These are phyloP conservation scores for Penicillium sp. DNA, from an alignment of 2,329 filamentous ascomycete species.

Conservation along the genomic window DNA sequence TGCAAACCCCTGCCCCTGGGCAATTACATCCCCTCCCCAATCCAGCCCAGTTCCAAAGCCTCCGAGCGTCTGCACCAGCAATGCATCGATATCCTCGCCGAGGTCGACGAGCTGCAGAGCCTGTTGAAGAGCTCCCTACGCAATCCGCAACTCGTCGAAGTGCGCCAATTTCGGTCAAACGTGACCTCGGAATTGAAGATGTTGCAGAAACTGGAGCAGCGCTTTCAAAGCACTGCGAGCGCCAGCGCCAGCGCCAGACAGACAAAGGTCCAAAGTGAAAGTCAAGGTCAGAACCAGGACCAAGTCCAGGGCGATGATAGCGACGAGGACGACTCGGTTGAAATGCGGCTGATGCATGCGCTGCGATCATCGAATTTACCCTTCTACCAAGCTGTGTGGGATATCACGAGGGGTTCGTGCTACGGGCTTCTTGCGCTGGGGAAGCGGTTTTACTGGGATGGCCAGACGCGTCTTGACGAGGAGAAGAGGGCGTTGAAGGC, in stretches of 20 bases:
- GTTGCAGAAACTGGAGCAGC: slow-evolving; percentile 51
- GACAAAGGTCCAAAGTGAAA: not conserved
- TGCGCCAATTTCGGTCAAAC: slow-evolving; percentile 56
- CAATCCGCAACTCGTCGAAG: slow-evolving; percentile 56
- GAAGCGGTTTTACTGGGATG: slow-evolving; percentile 60
- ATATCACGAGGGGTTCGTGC: slow-evolving; percentile 61
- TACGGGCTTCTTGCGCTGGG: slow-evolving; percentile 63
- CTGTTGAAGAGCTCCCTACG: slow-evolving; percentile 49
- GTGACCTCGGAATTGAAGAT: slow-evolving; percentile 57
- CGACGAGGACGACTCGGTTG: slow-evolving; percentile 29
- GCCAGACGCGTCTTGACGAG: slow-evolving; percentile 14
- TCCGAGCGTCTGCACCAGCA: slow-evolving; percentile 43
- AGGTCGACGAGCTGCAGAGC: slow-evolving; percentile 53
- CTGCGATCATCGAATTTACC: slow-evolving; percentile 70
- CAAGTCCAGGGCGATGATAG: slow-evolving; percentile 18
- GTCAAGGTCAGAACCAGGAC: not conserved
- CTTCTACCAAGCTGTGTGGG: slow-evolving; percentile 70
- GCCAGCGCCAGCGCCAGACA: not conserved
- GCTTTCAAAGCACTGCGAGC: slow-evolving; percentile 26
- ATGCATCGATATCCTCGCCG: slow-evolving; percentile 51
- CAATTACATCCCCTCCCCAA: slow-evolving; percentile 2
- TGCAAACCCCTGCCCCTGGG: not conserved
- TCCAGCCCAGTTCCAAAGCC: slow-evolving; percentile 28
- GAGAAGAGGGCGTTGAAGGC: slow-evolving; percentile 4
- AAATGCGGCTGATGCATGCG: slow-evolving; percentile 57